phyloP scores from a whole-genome alignment of 1,139 yeast genomes.

The Scheffersomyces illinoinensis region DNA sequence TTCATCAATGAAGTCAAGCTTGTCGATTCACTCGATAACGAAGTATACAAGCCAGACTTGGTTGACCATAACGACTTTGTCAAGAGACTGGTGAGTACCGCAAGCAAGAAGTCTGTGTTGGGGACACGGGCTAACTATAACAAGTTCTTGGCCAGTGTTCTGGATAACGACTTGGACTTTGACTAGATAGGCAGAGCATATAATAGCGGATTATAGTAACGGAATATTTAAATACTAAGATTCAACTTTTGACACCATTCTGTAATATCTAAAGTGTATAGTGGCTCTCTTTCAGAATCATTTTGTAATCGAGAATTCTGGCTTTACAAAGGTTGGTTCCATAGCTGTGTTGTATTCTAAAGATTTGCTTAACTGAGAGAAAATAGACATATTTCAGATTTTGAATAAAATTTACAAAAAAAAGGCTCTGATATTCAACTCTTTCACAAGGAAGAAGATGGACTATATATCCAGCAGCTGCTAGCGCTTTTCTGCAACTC shows the following conservation, averaged over 20 bases:
- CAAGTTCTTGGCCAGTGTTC: constrained; percentile 37
- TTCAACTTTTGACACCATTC: background rate
- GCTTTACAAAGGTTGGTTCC: no score
- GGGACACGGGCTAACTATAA: constrained; percentile 44
- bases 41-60: constrained; percentile 5
- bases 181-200: background rate
- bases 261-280: no score
- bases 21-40: constrained; percentile 9
- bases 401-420: no score
- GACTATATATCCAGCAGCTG: no score
- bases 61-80: constrained; percentile 5
- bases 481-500: no score
- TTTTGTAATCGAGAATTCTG: no score
- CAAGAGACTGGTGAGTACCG: constrained; percentile 31
- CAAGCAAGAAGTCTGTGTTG: constrained; percentile 38
- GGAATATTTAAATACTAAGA: background rate
- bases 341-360: no score
- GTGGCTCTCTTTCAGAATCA: no score
- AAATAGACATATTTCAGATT: no score
- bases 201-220: background rate
- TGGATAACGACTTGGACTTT: constrained; percentile 9
- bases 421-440: no score
- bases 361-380: no score
- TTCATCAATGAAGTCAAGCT: constrained; percentile 40
- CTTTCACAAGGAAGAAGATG: no score